Percentiles rank a stretch among this genome's conserved stretches.
Conservation (phyloP, 2,329 filamentous ascomycete species). For the Claviceps sorghi region DNA sequence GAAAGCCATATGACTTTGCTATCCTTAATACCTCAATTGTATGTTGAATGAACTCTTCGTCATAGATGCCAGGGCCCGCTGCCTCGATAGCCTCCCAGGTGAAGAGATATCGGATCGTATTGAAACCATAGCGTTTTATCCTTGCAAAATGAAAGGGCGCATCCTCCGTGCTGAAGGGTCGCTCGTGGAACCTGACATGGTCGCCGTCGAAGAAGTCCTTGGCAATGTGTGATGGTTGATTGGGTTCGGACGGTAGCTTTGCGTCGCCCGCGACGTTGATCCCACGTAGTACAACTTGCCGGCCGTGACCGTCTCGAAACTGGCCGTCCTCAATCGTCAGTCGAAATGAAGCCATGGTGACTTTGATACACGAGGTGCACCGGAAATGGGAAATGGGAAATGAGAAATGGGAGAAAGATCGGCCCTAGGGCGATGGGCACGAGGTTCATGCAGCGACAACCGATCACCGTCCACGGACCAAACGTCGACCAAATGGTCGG, state of each 20-base stretch:
- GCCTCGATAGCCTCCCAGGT: constrained; percentile 99
- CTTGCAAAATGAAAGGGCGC: constrained; percentile 76
- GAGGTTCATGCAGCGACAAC: background rate
- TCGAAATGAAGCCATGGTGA: constrained; percentile 55
- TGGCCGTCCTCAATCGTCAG: constrained; percentile 72
- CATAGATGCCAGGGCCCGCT: constrained; percentile 76
- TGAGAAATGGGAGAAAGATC: background rate
- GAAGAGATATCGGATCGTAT: constrained; percentile 90
- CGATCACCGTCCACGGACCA: background rate
- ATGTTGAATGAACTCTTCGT: constrained; percentile 84
- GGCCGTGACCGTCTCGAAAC: constrained; percentile 68
- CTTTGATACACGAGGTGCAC: background rate
- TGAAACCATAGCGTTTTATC: constrained; percentile 82
- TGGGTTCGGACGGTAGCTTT: constrained; percentile 72
- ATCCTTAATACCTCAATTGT: constrained; percentile 73
- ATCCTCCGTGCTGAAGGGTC: constrained; percentile 72
- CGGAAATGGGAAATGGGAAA: background rate
- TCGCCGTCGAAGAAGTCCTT: constrained; percentile 87
- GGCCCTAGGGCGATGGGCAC: background rate
- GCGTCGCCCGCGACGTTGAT: constrained; percentile 89
- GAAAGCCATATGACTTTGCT: constrained; percentile 84
- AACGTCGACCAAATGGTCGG: background rate
- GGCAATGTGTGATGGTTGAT: constrained; percentile 64
- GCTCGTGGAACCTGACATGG: constrained; percentile 71
- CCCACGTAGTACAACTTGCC: constrained; percentile 77